Evolutionary conservation across 2,329 filamentous ascomycete genomes (phyloP).

Genomic region (Diaporthe batatas): DNA sequence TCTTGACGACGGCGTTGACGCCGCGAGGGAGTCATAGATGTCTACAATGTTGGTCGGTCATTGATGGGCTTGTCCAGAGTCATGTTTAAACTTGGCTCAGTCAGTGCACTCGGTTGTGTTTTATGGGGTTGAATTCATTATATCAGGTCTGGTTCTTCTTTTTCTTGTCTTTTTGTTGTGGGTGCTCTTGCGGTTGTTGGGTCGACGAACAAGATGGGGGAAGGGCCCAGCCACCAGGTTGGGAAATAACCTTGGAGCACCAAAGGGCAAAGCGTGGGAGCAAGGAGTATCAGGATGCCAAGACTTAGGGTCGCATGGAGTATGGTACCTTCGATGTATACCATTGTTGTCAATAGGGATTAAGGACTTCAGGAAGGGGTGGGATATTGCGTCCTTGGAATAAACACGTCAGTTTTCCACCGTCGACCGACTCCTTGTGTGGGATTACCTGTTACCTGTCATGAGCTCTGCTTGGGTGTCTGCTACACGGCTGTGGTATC

Average conservation of each 20-base stretch:
- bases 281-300: constrained; percentile 31
- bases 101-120: background rate
- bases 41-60: no score
- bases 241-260: background rate
- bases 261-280: constrained; percentile 18
- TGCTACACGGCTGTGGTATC: no score
- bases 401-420: background rate
- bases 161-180: background rate
- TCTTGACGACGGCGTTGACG: no score
- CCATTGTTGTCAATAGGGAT: background rate
- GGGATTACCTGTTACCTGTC: no score
- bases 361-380: background rate
- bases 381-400: background rate
- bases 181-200: constrained; percentile 7
- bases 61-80: background rate
- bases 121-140: background rate
- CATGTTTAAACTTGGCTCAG: background rate
- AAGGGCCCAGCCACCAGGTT: constrained; percentile 2
- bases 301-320: constrained; percentile 19
- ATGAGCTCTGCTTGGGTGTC: no score
- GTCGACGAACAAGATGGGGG: background rate
- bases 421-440: no score
- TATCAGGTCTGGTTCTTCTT: background rate
- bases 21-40: no score
- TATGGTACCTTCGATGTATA: constrained; percentile 23